These are phyloP conservation scores for Pyrenophora seminiperda DNA, from an alignment of 2,329 filamentous ascomycete genomes.

Conservation along the genomic window DNA sequence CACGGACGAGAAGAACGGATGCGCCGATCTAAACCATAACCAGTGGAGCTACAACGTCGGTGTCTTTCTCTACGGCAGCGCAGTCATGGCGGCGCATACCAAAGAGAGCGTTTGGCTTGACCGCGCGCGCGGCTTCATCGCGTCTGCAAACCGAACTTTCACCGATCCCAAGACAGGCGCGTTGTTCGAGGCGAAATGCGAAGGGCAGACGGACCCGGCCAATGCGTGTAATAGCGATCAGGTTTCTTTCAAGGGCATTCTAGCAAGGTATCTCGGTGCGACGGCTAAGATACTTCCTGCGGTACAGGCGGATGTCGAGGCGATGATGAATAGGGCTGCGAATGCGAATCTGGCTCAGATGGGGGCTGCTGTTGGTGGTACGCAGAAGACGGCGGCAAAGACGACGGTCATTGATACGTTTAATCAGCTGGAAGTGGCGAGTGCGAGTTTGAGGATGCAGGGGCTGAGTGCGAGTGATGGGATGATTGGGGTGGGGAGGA, in stretches of 20 bases:
- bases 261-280: slow-evolving; percentile 38
- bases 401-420: slow-evolving; percentile 18
- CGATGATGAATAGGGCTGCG: slow-evolving; percentile 19
- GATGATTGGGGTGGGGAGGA: slow-evolving; percentile 16
- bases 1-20: slow-evolving; percentile 53
- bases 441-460: slow-evolving; percentile 26
- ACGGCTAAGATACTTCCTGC: slow-evolving; percentile 29
- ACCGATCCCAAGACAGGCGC: slow-evolving; percentile 24
- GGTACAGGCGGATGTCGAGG: slow-evolving; percentile 16
- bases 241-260: slow-evolving; percentile 65
- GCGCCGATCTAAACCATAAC: slow-evolving; percentile 44
- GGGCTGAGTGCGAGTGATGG: slow-evolving; percentile 20
- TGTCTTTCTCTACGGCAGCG: slow-evolving; percentile 58
- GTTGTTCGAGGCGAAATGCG: slow-evolving; percentile 66
- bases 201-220: slow-evolving; percentile 49
- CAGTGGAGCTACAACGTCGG: slow-evolving; percentile 58
- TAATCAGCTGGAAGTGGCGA: slow-evolving; percentile 24
- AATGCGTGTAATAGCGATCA: slow-evolving; percentile 66
- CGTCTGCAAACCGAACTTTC: slow-evolving; percentile 31
- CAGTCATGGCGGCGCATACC: slow-evolving; percentile 32
- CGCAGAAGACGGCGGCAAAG: slow-evolving; percentile 8
- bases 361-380: too few relatives aligned
- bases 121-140: slow-evolving; percentile 45
- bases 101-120: slow-evolving; percentile 26
- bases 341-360: slow-evolving; percentile 14